Base-by-base conservation (phyloP, 495 filamentous ascomycete species). In the Amniculicola lignicola region DNA sequence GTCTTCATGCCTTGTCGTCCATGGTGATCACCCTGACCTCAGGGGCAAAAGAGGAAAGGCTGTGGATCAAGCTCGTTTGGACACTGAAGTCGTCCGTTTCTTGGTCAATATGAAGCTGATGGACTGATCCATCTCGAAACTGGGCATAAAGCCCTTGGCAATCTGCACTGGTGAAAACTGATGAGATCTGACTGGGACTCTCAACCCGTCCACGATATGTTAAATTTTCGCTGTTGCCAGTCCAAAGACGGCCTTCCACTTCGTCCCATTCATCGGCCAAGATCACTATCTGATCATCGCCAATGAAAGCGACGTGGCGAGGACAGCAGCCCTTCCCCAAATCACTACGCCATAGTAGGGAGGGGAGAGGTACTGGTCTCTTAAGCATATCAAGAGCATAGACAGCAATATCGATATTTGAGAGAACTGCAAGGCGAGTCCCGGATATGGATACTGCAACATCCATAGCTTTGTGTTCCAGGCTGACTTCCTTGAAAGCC, bases 401-500 rank as follows among this genome's bases (percentile, higher is more conserved):
- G 0, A 80, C 19, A 19, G 43, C 21, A 27, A 66, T 21, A 22
- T 53, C 43, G 4, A 19, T 10, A 16, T 53, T 37, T 18, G 54
- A 59, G 24, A 94, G 75, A 4, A 93, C 78, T 23, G 83, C 88
- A 67, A 96, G 82, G 14, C 77, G 73, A n/a, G 75, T 79, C 31
- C 81, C 81, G 18, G 79, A 78, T 23, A 75, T 74, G 61, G 81
- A 83, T 57, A 95, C 82, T 3, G 87, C 83, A 43, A 90, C 80
- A 67, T 96, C 90, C 49, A 87, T 72, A 7, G 79, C 76, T 45
- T 83, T 84, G 2, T 78, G 78, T 35, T 77, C 75, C 24, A 89
- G 65, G 19, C 72, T 57, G 41, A 96, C 62, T 56, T 95, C 89
- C 62, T 83, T 83, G 49, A 91, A 76, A 14, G 91, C 81, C 89